phyloP scores from a whole-genome alignment of 805 yeast genomes.

The Starmerella bacillaris region DNA sequence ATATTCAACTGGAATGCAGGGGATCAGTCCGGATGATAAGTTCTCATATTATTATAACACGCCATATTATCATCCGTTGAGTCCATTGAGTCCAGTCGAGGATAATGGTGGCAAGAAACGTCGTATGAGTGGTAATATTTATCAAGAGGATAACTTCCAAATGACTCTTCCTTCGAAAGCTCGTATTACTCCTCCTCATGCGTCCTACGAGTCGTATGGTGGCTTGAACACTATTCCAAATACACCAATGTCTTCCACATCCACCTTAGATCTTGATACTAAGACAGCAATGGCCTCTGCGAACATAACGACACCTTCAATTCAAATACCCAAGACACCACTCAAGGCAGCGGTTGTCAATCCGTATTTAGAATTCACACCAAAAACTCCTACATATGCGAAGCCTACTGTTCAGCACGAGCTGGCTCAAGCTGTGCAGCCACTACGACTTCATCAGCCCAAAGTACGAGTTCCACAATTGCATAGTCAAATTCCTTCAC shows the following conservation, averaged over 20 bases:
- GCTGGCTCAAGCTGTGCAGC: background rate
- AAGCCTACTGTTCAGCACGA: background rate
- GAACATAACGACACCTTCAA: background rate
- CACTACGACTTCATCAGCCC: background rate
- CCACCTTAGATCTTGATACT: too few species aligned
- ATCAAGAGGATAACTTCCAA: background rate
- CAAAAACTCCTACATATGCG: background rate
- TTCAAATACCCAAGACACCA: background rate
- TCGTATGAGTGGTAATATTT: background rate
- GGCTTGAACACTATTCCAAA: too few species aligned
- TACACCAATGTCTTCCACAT: too few species aligned
- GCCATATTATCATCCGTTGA: background rate
- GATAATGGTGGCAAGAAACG: background rate
- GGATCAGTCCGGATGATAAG: background rate
- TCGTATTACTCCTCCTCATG: background rate
- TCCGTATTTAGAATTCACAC: background rate
- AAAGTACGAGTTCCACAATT: too few species aligned
- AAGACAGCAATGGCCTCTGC: too few species aligned
- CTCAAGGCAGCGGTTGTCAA: background rate
- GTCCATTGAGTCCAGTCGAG: background rate
- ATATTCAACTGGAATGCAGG: too few species aligned
- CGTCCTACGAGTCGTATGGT: background rate
- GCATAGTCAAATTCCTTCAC: too few species aligned
- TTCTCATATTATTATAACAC: background rate
- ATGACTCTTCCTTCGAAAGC: background rate